These are phyloP conservation scores for Microsporum canis DNA, from an alignment of 2,329 filamentous ascomycete genomes.

Conservation along the genomic window DNA sequence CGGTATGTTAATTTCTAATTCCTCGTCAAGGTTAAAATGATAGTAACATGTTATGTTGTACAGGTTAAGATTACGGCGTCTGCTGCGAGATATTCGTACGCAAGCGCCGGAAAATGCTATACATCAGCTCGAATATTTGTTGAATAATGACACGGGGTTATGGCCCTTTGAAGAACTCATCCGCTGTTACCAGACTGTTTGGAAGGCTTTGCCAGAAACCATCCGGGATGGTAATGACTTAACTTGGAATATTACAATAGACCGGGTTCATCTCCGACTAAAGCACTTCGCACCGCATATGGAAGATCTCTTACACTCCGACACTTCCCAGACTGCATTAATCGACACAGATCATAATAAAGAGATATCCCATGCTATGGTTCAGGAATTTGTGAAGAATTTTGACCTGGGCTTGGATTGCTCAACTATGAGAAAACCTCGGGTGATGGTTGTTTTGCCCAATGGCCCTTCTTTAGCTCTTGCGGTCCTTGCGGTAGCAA, in stretches of 20 bases:
- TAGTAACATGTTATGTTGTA: neutral
- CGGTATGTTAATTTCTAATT: neutral
- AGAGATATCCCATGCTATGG: neutral
- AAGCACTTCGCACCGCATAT: neutral
- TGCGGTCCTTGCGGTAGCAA: neutral
- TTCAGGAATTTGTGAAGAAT: neutral
- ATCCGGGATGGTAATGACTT: neutral
- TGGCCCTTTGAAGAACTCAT: neutral
- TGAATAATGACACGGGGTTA: neutral
- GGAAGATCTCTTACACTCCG: neutral
- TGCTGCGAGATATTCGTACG: neutral
- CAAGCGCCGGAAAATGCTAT: neutral
- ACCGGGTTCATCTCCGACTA: neutral
- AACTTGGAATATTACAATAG: neutral
- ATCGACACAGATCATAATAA: neutral
- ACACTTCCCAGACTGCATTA: neutral
- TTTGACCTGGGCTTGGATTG: neutral
- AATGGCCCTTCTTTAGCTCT: neutral
- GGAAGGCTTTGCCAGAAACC: neutral
- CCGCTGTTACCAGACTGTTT: neutral
- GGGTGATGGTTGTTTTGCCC: constrained; percentile 1
- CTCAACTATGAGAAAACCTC: neutral
- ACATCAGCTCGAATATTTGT: neutral
- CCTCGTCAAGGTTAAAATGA: neutral
- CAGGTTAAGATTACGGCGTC: neutral